phyloP scores from a whole-genome alignment of 352 stramenopile species.

The Phytopythium helicoides region DNA sequence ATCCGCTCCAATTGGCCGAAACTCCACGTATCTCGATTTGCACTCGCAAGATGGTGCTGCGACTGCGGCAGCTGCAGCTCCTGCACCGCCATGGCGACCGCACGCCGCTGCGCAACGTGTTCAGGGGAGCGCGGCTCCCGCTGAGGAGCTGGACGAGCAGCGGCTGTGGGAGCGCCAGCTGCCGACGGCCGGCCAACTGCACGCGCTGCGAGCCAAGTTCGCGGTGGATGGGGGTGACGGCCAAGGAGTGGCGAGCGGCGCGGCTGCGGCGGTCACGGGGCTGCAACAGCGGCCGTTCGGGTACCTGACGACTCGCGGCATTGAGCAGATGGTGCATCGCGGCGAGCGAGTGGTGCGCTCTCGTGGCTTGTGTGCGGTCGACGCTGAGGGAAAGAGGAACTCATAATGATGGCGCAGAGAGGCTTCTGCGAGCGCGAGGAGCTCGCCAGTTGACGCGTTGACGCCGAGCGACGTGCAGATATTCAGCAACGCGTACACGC shows the following conservation, averaged over 20 bases:
- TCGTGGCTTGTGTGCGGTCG: neutral
- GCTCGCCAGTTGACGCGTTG: conserved; percentile 38
- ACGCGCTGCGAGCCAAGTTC: conserved; percentile 31
- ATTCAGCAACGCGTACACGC: conserved; percentile 69
- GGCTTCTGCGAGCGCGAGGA: conserved; percentile 39
- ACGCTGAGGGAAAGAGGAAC: too few species aligned
- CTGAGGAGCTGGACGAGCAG: conserved; percentile 33
- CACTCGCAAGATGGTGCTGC: conserved; percentile 24
- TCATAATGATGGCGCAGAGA: too few species aligned
- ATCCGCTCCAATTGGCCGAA: too few species aligned
- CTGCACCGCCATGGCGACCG: conserved; percentile 80
- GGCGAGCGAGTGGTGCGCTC: conserved; percentile 41
- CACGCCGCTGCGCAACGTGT: conserved; percentile 74
- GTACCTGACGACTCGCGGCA: conserved; percentile 56
- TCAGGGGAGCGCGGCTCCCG: conserved; percentile 24
- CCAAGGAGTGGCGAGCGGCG: conserved; percentile 12
- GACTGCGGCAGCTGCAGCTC: conserved; percentile 74
- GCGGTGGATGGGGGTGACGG: conserved; percentile 1
- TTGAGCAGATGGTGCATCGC: conserved; percentile 63
- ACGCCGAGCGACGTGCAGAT: conserved; percentile 39
- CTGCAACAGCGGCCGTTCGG: conserved; percentile 67
- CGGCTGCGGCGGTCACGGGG: neutral
- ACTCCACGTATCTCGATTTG: too few species aligned
- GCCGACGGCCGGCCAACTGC: conserved; percentile 31
- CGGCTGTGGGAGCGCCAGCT: conserved; percentile 45